phyloP scores from a whole-genome alignment of 202 grass and related monocot genomes.

The Cymbopogon flexuosus region DNA sequence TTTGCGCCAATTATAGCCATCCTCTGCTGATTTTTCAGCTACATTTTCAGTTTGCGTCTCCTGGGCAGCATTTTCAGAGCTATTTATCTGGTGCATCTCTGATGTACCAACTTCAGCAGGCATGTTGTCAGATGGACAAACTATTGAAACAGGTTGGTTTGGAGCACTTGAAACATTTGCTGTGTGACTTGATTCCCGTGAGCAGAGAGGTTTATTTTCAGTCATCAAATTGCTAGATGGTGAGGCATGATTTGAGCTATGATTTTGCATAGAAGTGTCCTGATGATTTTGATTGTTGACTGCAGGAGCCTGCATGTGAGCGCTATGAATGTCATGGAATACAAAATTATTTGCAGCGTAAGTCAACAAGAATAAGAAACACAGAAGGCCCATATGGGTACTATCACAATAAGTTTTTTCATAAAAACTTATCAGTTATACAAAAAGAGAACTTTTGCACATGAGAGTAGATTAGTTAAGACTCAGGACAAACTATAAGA shows the following conservation, averaged over 20 bases:
- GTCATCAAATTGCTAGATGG: conserved; percentile 44
- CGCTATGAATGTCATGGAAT: conserved; percentile 18
- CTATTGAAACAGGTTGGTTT: conserved; percentile 47
- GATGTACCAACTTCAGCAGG: conserved; percentile 51
- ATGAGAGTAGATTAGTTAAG: background rate
- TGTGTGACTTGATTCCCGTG: conserved; percentile 35
- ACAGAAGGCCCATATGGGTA: background rate
- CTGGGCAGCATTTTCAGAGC: conserved; percentile 48
- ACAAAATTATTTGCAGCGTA: background rate
- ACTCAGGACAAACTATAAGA: background rate
- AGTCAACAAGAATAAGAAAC: conserved; percentile 4
- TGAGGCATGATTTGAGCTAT: conserved; percentile 36
- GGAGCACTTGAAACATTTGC: conserved; percentile 40
- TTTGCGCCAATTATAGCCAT: conserved; percentile 98
- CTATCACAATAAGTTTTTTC: conserved; percentile 12
- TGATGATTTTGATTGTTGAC: conserved; percentile 38
- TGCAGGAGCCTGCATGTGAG: conserved; percentile 49
- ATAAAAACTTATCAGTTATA: conserved; percentile 2
- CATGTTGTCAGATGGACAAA: conserved; percentile 30
- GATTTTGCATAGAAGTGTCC: conserved; percentile 50
- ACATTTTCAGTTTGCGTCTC: conserved; percentile 52
- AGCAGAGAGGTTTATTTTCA: conserved; percentile 40
- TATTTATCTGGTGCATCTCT: conserved; percentile 41
- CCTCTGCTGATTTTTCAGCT: conserved; percentile 82
- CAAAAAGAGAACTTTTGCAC: conserved; percentile 9